Percentiles rank a stretch among this genome's conserved stretches.
These are phyloP conservation scores for Phoma sp. DNA, from an alignment of 2,329 filamentous ascomycete species.

Conservation along the genomic window DNA sequence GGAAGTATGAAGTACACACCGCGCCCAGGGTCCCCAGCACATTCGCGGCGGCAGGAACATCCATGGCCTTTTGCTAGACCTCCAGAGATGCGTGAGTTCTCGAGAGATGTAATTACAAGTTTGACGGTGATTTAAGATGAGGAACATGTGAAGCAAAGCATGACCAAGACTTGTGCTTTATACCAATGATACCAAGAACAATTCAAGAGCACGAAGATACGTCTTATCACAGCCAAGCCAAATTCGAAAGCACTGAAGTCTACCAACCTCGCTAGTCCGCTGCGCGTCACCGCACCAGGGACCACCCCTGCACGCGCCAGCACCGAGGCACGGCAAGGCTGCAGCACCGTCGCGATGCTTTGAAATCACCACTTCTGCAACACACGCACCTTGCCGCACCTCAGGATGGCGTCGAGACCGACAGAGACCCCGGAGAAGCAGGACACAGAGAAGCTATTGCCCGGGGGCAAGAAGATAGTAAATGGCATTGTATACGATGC, in stretches of 20 bases:
- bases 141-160: background rate
- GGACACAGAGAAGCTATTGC: conserved; percentile 32
- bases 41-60: conserved; percentile 63
- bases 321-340: conserved; percentile 21
- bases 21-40: conserved; percentile 66
- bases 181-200: too few relatives aligned
- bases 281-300: conserved; percentile 13
- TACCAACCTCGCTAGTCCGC: conserved; percentile 7
- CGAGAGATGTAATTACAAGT: too few relatives aligned
- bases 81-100: too few relatives aligned
- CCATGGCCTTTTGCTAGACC: conserved; percentile 49
- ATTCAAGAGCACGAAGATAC: conserved; percentile 1
- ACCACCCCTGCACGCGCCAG: conserved; percentile 15
- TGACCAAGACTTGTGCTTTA: too few relatives aligned
- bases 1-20: conserved; percentile 42
- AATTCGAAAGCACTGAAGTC: conserved; percentile 6
- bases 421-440: conserved; percentile 34
- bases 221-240: conserved; percentile 10
- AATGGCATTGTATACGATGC: conserved; percentile 78
- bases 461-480: conserved; percentile 62
- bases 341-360: conserved; percentile 22
- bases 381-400: background rate
- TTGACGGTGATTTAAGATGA: background rate
- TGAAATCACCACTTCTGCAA: conserved; percentile 23
- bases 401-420: conserved; percentile 32